These are phyloP conservation scores for Salvia miltiorrhiza DNA, from an alignment of 257 asterid genomes.

Conservation along the genomic window DNA sequence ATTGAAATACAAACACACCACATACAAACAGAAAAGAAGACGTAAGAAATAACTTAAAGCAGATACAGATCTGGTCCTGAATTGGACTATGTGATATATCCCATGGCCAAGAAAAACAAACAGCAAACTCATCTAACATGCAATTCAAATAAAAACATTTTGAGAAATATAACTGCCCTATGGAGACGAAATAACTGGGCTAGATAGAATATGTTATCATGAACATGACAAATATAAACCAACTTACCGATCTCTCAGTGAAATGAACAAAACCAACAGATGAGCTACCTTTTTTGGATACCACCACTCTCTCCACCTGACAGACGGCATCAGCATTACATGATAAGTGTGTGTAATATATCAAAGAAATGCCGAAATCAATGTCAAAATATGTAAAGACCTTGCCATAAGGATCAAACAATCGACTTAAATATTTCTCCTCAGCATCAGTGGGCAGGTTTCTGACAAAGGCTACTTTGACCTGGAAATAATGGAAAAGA, in stretches of 20 bases:
- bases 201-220: not conserved
- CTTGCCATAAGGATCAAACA: slow-evolving; percentile 84
- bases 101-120: not conserved
- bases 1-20: slow-evolving; percentile 7
- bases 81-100: not conserved
- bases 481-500: slow-evolving; percentile 45
- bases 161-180: not conserved
- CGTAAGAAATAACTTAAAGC: not conserved
- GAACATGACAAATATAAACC: slow-evolving; percentile 13
- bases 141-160: slow-evolving; percentile 3
- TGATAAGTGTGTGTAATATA: slow-evolving; percentile 9
- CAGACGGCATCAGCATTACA: slow-evolving; percentile 28
- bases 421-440: slow-evolving; percentile 64
- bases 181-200: not conserved
- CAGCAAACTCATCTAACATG: not conserved
- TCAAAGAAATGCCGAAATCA: slow-evolving; percentile 11
- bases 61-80: not conserved
- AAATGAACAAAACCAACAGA: slow-evolving; percentile 85
- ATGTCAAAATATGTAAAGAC: slow-evolving; percentile 33
- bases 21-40: not conserved
- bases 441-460: slow-evolving; percentile 66
- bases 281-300: slow-evolving; percentile 54
- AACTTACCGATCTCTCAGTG: slow-evolving; percentile 63
- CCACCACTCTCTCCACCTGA: slow-evolving; percentile 81
- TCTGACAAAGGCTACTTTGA: slow-evolving; percentile 77